Evolutionary conservation across 805 yeast species (phyloP).

Genomic region (Candida dajiaensis): DNA sequence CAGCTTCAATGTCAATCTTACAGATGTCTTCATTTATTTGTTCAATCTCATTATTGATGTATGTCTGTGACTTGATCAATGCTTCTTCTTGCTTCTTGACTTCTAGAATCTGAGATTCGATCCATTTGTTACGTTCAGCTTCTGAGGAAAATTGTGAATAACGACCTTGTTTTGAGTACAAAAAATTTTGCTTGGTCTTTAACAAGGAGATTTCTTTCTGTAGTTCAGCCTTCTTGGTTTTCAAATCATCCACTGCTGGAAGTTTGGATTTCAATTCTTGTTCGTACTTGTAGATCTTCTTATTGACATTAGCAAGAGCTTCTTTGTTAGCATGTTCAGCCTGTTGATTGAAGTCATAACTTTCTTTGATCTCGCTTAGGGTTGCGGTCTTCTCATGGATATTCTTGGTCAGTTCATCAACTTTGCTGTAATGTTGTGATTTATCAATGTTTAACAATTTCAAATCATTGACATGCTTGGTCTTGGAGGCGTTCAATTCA

Average conservation of each 20-base stretch:
- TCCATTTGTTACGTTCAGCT: conserved; percentile 63
- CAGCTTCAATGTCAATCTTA: conserved; percentile 26
- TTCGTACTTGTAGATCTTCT: conserved; percentile 29
- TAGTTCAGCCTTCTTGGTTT: conserved; percentile 33
- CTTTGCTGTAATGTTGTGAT: conserved; percentile 44
- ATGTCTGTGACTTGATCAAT: conserved; percentile 7
- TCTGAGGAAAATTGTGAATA: conserved; percentile 50
- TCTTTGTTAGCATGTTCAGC: conserved; percentile 21
- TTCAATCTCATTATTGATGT: conserved; percentile 15
- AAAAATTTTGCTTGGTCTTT: conserved; percentile 47
- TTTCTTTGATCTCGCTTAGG: conserved; percentile 28
- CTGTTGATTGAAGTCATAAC: conserved; percentile 34
- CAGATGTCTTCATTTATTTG: conserved; percentile 15
- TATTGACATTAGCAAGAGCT: conserved; percentile 19
- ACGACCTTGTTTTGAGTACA: conserved; percentile 70
- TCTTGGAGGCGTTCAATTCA: conserved; percentile 40
- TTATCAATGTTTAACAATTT: conserved; percentile 53
- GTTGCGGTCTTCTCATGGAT: conserved; percentile 46
- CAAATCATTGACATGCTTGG: conserved; percentile 39
- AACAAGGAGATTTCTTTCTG: conserved; percentile 35
- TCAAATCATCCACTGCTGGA: conserved; percentile 38
- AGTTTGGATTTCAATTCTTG: conserved; percentile 28
- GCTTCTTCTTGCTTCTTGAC: conserved; percentile 26
- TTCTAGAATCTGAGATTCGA: conserved; percentile 42
- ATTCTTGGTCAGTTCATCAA: conserved; percentile 40